Conservation (phyloP, 176 grass and related monocot species). For the Triticum timopheevii region DNA sequence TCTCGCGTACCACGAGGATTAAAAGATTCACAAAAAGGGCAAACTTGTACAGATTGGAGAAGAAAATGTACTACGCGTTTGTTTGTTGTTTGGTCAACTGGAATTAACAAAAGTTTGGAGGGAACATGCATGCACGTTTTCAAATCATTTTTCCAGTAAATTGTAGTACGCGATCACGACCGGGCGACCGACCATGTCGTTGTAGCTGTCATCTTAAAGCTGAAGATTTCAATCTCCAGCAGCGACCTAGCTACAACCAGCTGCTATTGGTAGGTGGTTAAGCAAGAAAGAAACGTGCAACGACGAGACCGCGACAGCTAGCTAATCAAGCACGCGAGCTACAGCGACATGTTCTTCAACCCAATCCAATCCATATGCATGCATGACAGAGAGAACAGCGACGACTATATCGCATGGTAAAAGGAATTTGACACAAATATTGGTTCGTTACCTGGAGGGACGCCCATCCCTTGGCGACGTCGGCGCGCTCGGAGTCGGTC, state of each 20-base stretch:
- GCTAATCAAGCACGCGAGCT: not conserved
- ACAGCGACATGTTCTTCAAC: not conserved
- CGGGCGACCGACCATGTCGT: not conserved
- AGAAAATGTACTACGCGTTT: not conserved
- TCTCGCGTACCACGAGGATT: not conserved
- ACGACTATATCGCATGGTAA: not conserved
- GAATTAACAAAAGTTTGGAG: not conserved
- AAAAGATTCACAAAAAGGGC: not conserved
- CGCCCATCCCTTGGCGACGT: slow-evolving; percentile 79
- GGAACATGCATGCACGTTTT: not conserved
- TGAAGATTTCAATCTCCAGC: not conserved
- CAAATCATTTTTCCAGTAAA: not conserved
- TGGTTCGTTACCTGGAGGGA: slow-evolving; percentile 53
- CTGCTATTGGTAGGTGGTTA: not conserved
- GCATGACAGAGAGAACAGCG: too few species aligned
- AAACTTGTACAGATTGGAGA: not conserved
- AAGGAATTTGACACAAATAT: not conserved
- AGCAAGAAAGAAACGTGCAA: slow-evolving; percentile 19
- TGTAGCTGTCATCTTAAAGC: not conserved
- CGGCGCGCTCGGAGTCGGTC: slow-evolving; percentile 68
- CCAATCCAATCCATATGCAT: not conserved
- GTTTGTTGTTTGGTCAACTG: not conserved
- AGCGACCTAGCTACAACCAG: not conserved
- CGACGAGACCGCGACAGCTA: not conserved
- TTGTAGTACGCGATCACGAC: not conserved